Conservation (phyloP, 306 rosid species). For the Lathyrus oleraceus region DNA sequence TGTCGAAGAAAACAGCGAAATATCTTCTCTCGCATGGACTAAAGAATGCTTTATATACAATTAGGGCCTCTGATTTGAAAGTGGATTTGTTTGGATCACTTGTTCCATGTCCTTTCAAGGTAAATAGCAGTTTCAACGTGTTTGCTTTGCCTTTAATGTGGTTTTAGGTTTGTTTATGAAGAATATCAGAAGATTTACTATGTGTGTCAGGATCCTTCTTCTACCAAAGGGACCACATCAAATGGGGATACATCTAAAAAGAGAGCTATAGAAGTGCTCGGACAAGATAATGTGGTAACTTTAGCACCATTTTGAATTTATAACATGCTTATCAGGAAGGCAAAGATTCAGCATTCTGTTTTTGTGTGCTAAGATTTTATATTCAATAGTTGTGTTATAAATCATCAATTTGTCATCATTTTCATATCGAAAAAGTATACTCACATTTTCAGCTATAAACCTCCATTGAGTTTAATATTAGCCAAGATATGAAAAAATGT, state of each 20-base stretch:
- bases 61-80: conserved; percentile 69
- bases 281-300: conserved; percentile 52
- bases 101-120: conserved; percentile 70
- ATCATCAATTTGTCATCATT: conserved; percentile 14
- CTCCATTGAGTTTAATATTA: too few relatives aligned
- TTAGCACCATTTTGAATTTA: conserved; percentile 19
- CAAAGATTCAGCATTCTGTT: conserved; percentile 14
- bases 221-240: conserved; percentile 47
- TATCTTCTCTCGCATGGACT: conserved; percentile 73
- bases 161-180: conserved; percentile 25
- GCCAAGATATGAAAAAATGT: conserved; percentile 2
- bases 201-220: conserved; percentile 59
- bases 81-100: conserved; percentile 67
- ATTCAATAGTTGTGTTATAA: conserved; percentile 9
- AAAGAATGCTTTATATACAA: conserved; percentile 75
- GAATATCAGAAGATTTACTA: conserved; percentile 25
- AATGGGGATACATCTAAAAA: conserved; percentile 48
- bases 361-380: conserved; percentile 5
- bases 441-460: background rate
- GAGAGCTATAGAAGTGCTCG: conserved; percentile 48
- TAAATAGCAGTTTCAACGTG: conserved; percentile 31
- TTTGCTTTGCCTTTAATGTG: background rate
- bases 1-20: conserved; percentile 67
- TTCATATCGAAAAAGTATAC: background rate
- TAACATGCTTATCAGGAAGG: conserved; percentile 21